These are phyloP conservation scores for Lophiostoma macrostomum DNA, from an alignment of 495 filamentous ascomycete genomes.

Conservation along the genomic window DNA sequence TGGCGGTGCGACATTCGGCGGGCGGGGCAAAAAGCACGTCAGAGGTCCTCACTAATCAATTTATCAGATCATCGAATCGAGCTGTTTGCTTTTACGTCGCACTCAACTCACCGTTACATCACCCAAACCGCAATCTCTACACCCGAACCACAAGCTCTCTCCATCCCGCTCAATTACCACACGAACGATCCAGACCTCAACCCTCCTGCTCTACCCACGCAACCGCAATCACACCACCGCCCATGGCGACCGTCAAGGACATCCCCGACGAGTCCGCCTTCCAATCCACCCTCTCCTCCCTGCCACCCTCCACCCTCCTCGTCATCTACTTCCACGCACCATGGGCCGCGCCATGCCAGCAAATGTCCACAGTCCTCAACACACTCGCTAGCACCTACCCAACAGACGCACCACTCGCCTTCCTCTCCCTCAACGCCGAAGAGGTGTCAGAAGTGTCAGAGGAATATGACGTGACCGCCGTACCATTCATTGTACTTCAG, in stretches of 20 bases:
- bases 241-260: conserved; percentile 56
- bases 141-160: not conserved
- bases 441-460: conserved; percentile 84
- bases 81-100: not conserved
- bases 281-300: conserved; percentile 57
- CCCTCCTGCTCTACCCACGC: not conserved
- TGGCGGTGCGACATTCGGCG: too few species aligned
- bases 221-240: conserved; percentile 3
- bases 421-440: conserved; percentile 86
- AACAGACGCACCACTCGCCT: conserved; percentile 64
- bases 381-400: conserved; percentile 82
- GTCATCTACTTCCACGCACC: conserved; percentile 92
- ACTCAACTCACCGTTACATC: conserved; percentile 1
- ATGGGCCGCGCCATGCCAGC: conserved; percentile 94
- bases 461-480: conserved; percentile 85
- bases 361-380: conserved; percentile 84
- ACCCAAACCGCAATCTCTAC: not conserved
- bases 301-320: conserved; percentile 65
- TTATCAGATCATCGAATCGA: conserved; percentile 15
- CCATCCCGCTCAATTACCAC: too few species aligned
- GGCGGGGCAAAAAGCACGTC: too few species aligned
- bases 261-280: conserved; percentile 70
- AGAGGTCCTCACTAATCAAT: conserved; percentile 10
- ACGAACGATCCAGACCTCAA: too few species aligned
- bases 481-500: conserved; percentile 84